Evolutionary conservation across 768 basidiomycete species (phyloP).

Genomic region (Termitomyces sp.): DNA sequence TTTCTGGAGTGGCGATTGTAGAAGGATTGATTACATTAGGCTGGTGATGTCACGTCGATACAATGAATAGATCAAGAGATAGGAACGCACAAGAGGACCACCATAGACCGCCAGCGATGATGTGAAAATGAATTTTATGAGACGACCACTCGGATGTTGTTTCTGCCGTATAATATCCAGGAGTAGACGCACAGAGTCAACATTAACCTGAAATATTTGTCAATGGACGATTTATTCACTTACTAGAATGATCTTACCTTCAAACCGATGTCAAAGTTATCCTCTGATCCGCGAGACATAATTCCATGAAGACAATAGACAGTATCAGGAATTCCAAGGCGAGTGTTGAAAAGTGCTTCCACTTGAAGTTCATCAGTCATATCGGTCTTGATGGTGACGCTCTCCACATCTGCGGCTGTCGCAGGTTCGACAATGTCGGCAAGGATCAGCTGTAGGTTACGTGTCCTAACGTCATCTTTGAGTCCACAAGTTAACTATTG

Average conservation of each 20-base stretch:
- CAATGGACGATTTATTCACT: neutral
- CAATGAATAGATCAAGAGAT: neutral
- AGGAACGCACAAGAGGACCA: constrained; percentile 35
- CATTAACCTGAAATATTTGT: constrained; percentile 35
- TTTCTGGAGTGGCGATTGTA: constrained; percentile 48
- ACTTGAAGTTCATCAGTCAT: constrained; percentile 30
- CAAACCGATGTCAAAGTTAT: constrained; percentile 52
- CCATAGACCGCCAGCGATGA: constrained; percentile 58
- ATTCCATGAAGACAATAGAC: constrained; percentile 51
- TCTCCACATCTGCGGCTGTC: constrained; percentile 22
- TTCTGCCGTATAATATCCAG: constrained; percentile 29
- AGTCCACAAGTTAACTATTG: constrained; percentile 31
- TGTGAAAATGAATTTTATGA: constrained; percentile 52
- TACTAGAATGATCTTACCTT: constrained; percentile 23
- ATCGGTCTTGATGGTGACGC: constrained; percentile 32
- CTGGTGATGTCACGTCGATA: constrained; percentile 13
- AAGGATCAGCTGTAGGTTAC: constrained; percentile 41
- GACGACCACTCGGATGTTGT: constrained; percentile 15
- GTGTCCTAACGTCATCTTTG: constrained; percentile 23
- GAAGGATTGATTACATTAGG: constrained; percentile 39
- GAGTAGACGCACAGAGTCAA: constrained; percentile 46
- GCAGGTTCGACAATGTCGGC: constrained; percentile 41
- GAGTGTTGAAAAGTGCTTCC: constrained; percentile 31
- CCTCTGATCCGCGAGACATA: constrained; percentile 59
- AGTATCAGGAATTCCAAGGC: constrained; percentile 34